Evolutionary conservation across 768 basidiomycete species (phyloP).

Genomic region (Collybiopsis luxurians): DNA sequence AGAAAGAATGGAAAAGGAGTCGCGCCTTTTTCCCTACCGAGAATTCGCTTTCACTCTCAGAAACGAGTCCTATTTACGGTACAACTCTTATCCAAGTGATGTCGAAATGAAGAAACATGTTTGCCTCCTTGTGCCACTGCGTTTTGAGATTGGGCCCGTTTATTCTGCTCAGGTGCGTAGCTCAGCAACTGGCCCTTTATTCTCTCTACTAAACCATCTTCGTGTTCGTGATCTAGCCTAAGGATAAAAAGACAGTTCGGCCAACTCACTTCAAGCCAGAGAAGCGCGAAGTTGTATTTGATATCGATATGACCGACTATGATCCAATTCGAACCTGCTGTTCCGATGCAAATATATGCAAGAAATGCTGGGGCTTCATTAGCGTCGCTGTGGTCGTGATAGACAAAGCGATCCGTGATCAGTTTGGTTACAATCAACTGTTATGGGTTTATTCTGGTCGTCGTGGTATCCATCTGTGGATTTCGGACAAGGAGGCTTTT

Average conservation of each 20-base stretch:
- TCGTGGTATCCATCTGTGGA: constrained; percentile 98
- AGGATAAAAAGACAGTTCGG: constrained; percentile 80
- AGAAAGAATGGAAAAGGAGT: constrained; percentile 57
- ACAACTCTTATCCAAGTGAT: constrained; percentile 81
- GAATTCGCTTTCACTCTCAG: constrained; percentile 94
- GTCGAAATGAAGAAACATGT: constrained; percentile 94
- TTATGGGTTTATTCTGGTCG: constrained; percentile 99
- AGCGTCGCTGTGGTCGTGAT: constrained; percentile 87
- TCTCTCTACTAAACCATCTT: not conserved
- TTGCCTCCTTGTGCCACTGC: constrained; percentile 78
- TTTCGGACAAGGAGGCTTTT: constrained; percentile 87
- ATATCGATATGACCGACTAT: constrained; percentile 99
- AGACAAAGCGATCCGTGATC: constrained; percentile 73
- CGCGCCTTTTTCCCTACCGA: constrained; percentile 84
- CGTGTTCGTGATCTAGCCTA: constrained; percentile 54
- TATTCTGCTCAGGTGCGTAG: constrained; percentile 81
- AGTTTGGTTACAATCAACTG: constrained; percentile 88
- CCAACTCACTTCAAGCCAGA: constrained; percentile 69
- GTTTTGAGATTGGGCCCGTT: constrained; percentile 96
- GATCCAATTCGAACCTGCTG: constrained; percentile 95
- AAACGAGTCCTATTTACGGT: constrained; percentile 91
- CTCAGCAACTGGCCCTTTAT: not conserved
- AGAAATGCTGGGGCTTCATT: constrained; percentile 93
- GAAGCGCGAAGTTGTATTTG: constrained; percentile 93
- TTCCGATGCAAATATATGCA: constrained; percentile 86